These are phyloP conservation scores for Amanita brunnescens DNA, from an alignment of 768 basidiomycete species.

Conservation along the genomic window DNA sequence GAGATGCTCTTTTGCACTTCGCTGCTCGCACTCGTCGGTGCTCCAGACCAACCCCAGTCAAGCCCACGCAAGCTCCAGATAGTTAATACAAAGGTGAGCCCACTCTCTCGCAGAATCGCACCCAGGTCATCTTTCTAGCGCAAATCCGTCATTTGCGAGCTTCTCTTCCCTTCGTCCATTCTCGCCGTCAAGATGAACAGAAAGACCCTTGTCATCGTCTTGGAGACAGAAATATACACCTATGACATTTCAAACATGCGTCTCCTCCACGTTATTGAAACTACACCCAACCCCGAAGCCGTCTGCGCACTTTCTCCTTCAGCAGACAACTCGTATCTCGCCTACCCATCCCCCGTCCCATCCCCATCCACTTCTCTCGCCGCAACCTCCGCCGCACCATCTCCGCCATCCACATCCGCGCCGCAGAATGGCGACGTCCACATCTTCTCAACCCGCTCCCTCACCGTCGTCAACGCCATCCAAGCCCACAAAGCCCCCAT, in stretches of 20 bases:
- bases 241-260: conserved; percentile 99
- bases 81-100: conserved; percentile 90
- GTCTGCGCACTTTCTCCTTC: conserved; percentile 94
- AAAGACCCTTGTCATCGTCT: conserved; percentile 90
- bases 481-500: conserved; percentile 96
- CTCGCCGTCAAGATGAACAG: conserved; percentile 97
- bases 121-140: conserved; percentile 57
- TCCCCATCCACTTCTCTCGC: conserved; percentile 60
- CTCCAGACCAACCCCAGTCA: conserved; percentile 84
- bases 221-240: conserved; percentile 97
- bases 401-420: conserved; percentile 21
- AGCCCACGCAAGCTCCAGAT: conserved; percentile 94
- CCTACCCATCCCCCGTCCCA: conserved; percentile 92
- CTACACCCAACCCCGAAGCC: conserved; percentile 94
- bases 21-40: conserved; percentile 92
- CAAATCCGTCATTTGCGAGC: conserved; percentile 98
- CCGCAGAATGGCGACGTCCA: conserved; percentile 65
- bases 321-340: conserved; percentile 88
- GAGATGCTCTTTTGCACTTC: conserved; percentile 99
- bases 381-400: conserved; percentile 22
- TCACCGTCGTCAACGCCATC: conserved; percentile 90
- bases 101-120: no score
- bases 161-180: conserved; percentile 93
- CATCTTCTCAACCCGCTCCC: conserved; percentile 86
- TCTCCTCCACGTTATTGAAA: conserved; percentile 94